Percentiles rank a stretch among this genome's conserved stretches.
These are phyloP conservation scores for Ustilago curta DNA, from an alignment of 1,284 basidiomycete genomes.

Conservation along the genomic window DNA sequence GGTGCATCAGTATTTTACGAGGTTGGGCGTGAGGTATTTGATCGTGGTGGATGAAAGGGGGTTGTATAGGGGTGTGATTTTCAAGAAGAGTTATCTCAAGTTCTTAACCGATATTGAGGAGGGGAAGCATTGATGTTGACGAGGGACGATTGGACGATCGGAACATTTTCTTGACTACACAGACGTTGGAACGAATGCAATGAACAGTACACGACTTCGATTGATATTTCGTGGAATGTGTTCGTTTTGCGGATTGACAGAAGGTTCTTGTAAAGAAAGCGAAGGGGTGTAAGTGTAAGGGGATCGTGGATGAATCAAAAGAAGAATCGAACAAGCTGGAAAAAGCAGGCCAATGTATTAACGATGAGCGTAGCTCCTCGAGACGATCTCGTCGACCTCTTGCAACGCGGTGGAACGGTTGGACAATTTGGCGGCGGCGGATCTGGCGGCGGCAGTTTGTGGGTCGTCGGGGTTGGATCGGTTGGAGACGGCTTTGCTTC, in stretches of 20 bases:
- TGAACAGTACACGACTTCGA: too few species aligned
- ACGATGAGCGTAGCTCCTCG: conserved; percentile 23
- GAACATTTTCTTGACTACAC: not conserved
- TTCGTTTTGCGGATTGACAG: not conserved
- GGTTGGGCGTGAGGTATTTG: conserved; percentile 59
- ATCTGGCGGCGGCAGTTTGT: not conserved
- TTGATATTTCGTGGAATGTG: too few species aligned
- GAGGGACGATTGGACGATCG: not conserved
- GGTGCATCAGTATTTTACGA: conserved; percentile 77
- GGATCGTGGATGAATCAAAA: not conserved
- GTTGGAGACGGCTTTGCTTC: conserved; percentile 31
- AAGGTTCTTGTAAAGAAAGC: not conserved
- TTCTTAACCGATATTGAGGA: conserved; percentile 45
- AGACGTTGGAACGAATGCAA: too few species aligned
- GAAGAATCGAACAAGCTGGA: not conserved
- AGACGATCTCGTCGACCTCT: conserved; percentile 28
- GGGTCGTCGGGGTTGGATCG: conserved; percentile 7
- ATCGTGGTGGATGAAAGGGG: conserved; percentile 86
- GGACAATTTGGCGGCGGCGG: conserved; percentile 14
- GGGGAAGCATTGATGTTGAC: not conserved
- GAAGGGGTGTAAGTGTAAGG: not conserved
- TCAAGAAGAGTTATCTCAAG: conserved; percentile 79
- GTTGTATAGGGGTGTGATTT: conserved; percentile 86
- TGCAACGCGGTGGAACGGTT: conserved; percentile 21
- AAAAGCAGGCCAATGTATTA: not conserved